phyloP scores from a whole-genome alignment of 1,139 yeast genomes.

The Nadsonia starkeyi-henricii region DNA sequence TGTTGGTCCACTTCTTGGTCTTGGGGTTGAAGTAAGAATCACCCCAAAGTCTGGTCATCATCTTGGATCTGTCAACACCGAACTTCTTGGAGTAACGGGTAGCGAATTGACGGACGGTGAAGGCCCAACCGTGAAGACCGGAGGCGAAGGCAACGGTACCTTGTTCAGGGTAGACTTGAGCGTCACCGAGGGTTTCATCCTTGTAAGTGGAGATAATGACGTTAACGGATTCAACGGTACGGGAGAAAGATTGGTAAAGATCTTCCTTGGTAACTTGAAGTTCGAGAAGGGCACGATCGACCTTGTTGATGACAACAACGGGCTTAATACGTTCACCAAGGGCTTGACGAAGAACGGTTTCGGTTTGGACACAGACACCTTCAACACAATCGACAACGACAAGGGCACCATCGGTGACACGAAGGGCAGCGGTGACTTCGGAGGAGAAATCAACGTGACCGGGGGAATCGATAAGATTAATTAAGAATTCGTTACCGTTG shows the following conservation, averaged over 20 bases:
- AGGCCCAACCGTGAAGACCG: slow-evolving; percentile 99
- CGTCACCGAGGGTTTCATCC: slow-evolving; percentile 86
- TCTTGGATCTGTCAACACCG: slow-evolving; percentile 95
- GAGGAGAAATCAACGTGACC: slow-evolving; percentile 99
- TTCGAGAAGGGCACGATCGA: slow-evolving; percentile 98
- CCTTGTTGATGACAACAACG: slow-evolving; percentile 96
- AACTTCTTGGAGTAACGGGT: slow-evolving; percentile 96
- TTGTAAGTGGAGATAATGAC: slow-evolving; percentile 93
- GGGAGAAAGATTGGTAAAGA: slow-evolving; percentile 92
- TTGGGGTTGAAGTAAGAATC: slow-evolving; percentile 99
- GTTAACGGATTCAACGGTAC: slow-evolving; percentile 98
- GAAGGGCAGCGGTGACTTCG: slow-evolving; percentile 98
- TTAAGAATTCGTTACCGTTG: slow-evolving; percentile 85
- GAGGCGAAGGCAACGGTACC: slow-evolving; percentile 99
- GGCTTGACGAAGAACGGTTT: slow-evolving; percentile 98
- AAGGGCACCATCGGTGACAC: slow-evolving; percentile 99
- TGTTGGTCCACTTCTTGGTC: slow-evolving; percentile 99
- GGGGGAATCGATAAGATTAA: slow-evolving; percentile 98
- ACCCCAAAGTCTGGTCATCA: slow-evolving; percentile 99
- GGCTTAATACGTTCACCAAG: slow-evolving; percentile 99
- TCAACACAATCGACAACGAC: slow-evolving; percentile 98
- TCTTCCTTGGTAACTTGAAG: slow-evolving; percentile 98
- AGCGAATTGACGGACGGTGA: slow-evolving; percentile 98
- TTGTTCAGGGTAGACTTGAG: slow-evolving; percentile 95
- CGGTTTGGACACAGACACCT: slow-evolving; percentile 99